A percentile compares a stretch with the other conserved stretches of the same genome.
phyloP scores from a whole-genome alignment of 352 stramenopile genomes.

The Aphanomyces stellatus region DNA sequence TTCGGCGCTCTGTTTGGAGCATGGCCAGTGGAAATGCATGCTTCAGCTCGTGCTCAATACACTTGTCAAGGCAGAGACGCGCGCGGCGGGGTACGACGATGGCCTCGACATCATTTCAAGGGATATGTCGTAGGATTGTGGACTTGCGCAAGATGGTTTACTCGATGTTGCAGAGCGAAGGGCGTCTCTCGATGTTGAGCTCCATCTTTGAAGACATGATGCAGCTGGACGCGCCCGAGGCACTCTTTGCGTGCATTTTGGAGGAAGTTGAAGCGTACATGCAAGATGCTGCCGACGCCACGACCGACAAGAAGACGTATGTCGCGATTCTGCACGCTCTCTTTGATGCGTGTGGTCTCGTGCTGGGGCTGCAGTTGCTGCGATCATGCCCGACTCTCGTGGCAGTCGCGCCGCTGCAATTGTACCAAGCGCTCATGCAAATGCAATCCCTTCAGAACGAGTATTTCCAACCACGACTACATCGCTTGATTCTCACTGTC shows the following conservation, averaged over 20 bases:
- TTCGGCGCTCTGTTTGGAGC: constrained; percentile 4
- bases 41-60: constrained; percentile 16
- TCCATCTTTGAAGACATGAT: not conserved
- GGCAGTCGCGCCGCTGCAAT: constrained; percentile 45
- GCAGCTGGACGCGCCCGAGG: not conserved
- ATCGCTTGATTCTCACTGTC: not conserved
- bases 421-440: constrained; percentile 76
- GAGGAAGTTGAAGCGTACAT: constrained; percentile 12
- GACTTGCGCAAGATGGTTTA: constrained; percentile 10
- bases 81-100: not conserved
- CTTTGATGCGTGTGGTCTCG: constrained; percentile 46
- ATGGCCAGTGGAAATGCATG: constrained; percentile 3
- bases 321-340: constrained; percentile 49
- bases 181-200: not conserved
- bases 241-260: not conserved
- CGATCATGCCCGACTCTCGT: constrained; percentile 52
- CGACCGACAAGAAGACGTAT: not conserved
- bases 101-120: not conserved
- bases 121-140: not conserved
- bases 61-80: not conserved
- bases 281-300: not conserved
- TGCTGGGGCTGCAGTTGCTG: constrained; percentile 51
- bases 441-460: constrained; percentile 53
- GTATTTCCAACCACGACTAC: not conserved
- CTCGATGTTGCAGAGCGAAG: constrained; percentile 10